Conservation (phyloP, 106 monocot genomes). For the Allium cepa region DNA sequence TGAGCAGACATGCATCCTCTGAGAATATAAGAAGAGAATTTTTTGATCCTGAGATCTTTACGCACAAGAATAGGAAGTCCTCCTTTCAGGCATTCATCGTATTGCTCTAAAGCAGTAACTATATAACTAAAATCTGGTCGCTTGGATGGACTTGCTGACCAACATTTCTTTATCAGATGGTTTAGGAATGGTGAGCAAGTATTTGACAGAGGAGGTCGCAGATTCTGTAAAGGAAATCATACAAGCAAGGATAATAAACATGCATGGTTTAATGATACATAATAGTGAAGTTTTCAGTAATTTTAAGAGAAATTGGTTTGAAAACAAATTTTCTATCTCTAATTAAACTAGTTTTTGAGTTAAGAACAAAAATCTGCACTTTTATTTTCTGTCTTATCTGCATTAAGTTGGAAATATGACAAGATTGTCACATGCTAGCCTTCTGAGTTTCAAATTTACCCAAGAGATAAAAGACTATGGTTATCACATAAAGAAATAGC, state of each 20-base stretch:
- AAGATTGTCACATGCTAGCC: no score
- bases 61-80: conserved; percentile 49
- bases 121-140: conserved; percentile 79
- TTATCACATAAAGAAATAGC: no score
- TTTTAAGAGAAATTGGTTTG: no score
- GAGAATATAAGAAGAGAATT: conserved; percentile 35
- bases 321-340: no score
- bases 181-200: conserved; percentile 61
- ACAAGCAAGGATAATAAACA: neutral
- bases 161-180: conserved; percentile 74
- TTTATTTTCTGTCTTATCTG: no score
- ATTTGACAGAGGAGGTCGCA: conserved; percentile 59
- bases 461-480: no score
- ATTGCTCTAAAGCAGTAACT: conserved; percentile 66
- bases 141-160: conserved; percentile 74
- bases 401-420: no score
- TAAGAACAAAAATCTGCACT: no score
- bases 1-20: conserved; percentile 43
- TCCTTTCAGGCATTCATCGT: conserved; percentile 58
- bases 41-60: conserved; percentile 28
- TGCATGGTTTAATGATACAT: no score
- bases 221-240: conserved; percentile 37
- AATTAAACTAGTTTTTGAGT: no score
- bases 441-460: no score
- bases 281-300: no score